Evolutionary conservation across 345 rosid species (phyloP), one percentile per base, ranked within the genome.

Genomic region (Pistacia integerrima): DNA sequence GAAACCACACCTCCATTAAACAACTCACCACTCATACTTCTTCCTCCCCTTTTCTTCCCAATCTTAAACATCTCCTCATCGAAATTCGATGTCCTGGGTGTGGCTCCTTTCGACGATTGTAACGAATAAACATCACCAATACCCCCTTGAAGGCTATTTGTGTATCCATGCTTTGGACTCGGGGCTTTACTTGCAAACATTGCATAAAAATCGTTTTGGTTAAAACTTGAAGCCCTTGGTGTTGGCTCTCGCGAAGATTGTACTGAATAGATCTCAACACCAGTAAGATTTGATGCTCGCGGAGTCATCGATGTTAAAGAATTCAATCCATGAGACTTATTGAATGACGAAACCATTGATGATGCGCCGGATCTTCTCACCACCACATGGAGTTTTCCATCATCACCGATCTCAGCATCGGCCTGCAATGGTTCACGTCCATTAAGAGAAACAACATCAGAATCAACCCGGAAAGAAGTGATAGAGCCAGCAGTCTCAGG

Each of bases 401-500:
- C 90, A 2, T 82, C 92, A 22, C 81, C 85, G 8, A 88, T 85
- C 78, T 86, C 90, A 11, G 90, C 87, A 64, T 88, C 87, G 0
- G 92, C 73, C 58, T 87, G 84, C 4, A 88, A 41, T 0, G 84
- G 85, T 52, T 80, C 84, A 1, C 86, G 54, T 3, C 90, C 92
- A 13, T 84, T 84, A 11, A 88, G 77, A 0, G 88, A 88, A 76
- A 88, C 81, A 20, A 88, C 85, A 64, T 86, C 92, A 3, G 92
- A 87, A 75, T 86, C 90, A 18, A 88, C 90, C 55, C 81, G 77
- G 59, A 88, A 82, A 2, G 90, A 85, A 16, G 86, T 83, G 38
- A 88, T 88, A 2, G 85, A 73, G 0, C 83, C 90, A 0, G 88
- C 90, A 2, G 92, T 88, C 46, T 85, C 90, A 0, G 88, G 90